Evolutionary conservation across 1,139 yeast genomes (phyloP).

Genomic region (Blastobotrys indianensis): DNA sequence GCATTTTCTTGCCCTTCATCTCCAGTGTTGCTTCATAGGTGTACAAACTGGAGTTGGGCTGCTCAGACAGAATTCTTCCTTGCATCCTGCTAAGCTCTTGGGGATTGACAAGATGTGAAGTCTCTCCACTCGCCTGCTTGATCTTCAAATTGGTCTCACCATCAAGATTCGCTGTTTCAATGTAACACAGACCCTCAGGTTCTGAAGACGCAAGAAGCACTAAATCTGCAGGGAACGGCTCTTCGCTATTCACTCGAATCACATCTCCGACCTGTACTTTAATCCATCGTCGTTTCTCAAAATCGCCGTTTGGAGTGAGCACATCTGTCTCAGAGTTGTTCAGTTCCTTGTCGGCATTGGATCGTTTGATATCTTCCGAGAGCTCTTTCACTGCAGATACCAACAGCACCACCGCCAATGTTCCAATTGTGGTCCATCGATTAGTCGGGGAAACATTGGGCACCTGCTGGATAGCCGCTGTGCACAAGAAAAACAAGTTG

Average conservation of each 20-base stretch:
- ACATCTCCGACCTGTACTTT: constrained; percentile 88
- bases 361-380: constrained; percentile 85
- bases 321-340: constrained; percentile 75
- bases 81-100: constrained; percentile 48
- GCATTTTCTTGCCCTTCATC: constrained; percentile 50
- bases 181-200: constrained; percentile 96
- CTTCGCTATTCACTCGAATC: constrained; percentile 77
- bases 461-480: constrained; percentile 92
- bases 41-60: constrained; percentile 88
- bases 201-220: constrained; percentile 84
- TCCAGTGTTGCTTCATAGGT: constrained; percentile 90
- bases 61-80: constrained; percentile 72
- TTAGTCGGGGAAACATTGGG: constrained; percentile 96
- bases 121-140: constrained; percentile 79
- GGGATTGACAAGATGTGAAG: constrained; percentile 68
- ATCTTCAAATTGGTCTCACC: constrained; percentile 97
- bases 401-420: constrained; percentile 71
- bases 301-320: constrained; percentile 52
- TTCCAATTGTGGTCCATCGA: constrained; percentile 91
- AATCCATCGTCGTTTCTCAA: constrained; percentile 71
- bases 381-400: constrained; percentile 93
- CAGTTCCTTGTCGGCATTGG: constrained; percentile 80
- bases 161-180: constrained; percentile 95
- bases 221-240: constrained; percentile 92
- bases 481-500: constrained; percentile 85